phyloP scores from a whole-genome alignment of 371 early-diverging fungal species.

The Apophysomyces ossiformis region DNA sequence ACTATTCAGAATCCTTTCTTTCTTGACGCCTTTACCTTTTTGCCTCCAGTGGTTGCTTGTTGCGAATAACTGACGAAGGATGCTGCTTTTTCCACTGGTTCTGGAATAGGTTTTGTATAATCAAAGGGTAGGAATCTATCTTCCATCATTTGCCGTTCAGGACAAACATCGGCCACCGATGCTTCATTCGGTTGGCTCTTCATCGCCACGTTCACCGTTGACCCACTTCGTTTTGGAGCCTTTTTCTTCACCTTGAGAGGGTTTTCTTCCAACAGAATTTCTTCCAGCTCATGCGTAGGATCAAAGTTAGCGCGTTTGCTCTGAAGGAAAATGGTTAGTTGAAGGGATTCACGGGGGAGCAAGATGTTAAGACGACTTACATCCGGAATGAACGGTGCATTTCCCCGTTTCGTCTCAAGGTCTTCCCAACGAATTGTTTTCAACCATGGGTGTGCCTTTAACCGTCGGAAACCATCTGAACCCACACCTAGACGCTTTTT shows the following conservation, averaged over 20 bases:
- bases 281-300: conserved; percentile 93
- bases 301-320: conserved; percentile 84
- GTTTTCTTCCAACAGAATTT: conserved; percentile 88
- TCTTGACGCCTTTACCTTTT: background rate
- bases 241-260: conserved; percentile 55
- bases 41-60: background rate
- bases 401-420: conserved; percentile 55
- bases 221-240: conserved; percentile 21
- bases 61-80: conserved; percentile 1
- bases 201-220: conserved; percentile 32
- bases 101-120: conserved; percentile 46
- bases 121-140: conserved; percentile 65
- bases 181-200: conserved; percentile 19
- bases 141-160: conserved; percentile 56
- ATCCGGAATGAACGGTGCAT: conserved; percentile 69
- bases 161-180: conserved; percentile 24
- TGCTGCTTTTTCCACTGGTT: background rate
- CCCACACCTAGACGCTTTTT: conserved; percentile 63
- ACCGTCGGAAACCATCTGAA: conserved; percentile 50
- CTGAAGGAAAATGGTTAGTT: conserved; percentile 27
- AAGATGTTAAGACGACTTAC: conserved; percentile 20
- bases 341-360: background rate
- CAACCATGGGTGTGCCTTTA: conserved; percentile 71
- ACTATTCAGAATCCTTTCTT: too few species aligned
- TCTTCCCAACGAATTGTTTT: conserved; percentile 60